Percentiles rank a stretch among this genome's conserved stretches.
Conservation (phyloP, 768 basidiomycete genomes). For the Boletus edulis region DNA sequence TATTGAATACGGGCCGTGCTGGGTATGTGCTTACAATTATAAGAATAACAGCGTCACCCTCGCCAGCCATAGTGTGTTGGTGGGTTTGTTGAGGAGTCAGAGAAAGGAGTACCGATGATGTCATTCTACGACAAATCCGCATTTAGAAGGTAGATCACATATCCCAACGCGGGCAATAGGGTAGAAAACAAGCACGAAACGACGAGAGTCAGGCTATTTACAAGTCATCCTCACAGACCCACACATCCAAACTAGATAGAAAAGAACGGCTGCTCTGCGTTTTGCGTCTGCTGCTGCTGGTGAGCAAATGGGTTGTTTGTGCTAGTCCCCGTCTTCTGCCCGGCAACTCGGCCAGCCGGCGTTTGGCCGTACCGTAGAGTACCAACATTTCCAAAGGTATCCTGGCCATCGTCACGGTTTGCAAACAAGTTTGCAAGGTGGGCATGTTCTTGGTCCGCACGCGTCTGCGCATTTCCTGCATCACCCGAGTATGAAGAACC, state of each 20-base stretch:
- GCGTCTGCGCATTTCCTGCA: conserved; percentile 30
- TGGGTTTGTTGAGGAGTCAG: not conserved
- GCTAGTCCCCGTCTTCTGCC: conserved; percentile 46
- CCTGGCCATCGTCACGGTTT: conserved; percentile 86
- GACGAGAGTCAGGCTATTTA: conserved; percentile 4
- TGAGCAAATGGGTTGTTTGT: conserved; percentile 64
- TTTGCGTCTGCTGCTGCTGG: conserved; percentile 50
- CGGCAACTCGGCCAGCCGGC: conserved; percentile 46
- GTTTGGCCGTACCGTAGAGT: conserved; percentile 67
- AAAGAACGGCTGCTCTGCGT: conserved; percentile 75
- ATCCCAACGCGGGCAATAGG: not conserved
- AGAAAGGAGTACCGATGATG: conserved; percentile 16
- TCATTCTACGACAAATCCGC: conserved; percentile 18
- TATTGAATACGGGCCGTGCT: rapidly evolving
- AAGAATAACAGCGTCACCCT: conserved; percentile 5
- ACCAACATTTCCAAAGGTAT: conserved; percentile 94
- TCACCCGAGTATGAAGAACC: conserved; percentile 15
- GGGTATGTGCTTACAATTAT: conserved; percentile 5
- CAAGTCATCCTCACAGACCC: conserved; percentile 3
- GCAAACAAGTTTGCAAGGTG: conserved; percentile 82
- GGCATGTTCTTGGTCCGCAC: conserved; percentile 67
- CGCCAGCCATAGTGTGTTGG: conserved; percentile 16
- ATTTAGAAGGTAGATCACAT: conserved; percentile 16
- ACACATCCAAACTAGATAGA: conserved; percentile 48
- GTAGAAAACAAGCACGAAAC: conserved; percentile 15